phyloP scores from a whole-genome alignment of 2,329 filamentous ascomycete species.

The Neospermospora avenae region DNA sequence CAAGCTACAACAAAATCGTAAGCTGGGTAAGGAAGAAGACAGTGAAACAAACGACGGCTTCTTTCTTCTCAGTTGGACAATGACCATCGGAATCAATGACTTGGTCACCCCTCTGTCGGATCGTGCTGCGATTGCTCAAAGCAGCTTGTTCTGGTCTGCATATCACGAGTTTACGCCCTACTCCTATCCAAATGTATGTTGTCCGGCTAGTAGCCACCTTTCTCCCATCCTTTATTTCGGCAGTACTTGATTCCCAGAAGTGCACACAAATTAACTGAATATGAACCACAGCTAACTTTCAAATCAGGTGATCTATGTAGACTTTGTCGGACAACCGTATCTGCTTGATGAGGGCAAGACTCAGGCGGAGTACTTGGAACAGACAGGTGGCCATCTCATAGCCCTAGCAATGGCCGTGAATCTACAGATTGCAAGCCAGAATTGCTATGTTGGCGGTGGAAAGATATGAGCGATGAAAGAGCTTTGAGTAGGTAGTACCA shows the following conservation, averaged over 20 bases:
- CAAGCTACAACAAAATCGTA: background rate
- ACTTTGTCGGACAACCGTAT: slow-evolving; percentile 4
- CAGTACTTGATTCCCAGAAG: too few relatives aligned
- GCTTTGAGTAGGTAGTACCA: too few relatives aligned
- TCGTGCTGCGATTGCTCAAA: background rate
- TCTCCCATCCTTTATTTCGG: too few relatives aligned
- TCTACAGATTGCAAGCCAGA: slow-evolving; percentile 6
- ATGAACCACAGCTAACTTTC: too few relatives aligned
- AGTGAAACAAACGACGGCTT: background rate
- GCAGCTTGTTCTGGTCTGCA: slow-evolving; percentile 2
- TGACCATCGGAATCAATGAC: background rate
- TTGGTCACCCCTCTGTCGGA: background rate
- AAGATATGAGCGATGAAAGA: background rate
- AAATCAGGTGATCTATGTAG: background rate
- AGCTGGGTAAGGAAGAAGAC: background rate
- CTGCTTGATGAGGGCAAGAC: background rate
- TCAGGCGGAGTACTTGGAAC: background rate
- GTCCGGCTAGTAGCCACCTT: too few relatives aligned
- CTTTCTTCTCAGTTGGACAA: background rate
- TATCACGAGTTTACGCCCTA: background rate
- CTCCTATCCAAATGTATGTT: background rate
- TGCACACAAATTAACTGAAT: too few relatives aligned
- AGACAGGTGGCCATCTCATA: background rate
- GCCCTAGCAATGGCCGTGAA: slow-evolving; percentile 4
- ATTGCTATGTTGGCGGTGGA: background rate